A percentile compares a stretch with the other conserved stretches of the same genome.
These are phyloP conservation scores for Cyanodermella asteris DNA, from an alignment of 2,329 filamentous ascomycete species.

Conservation along the genomic window DNA sequence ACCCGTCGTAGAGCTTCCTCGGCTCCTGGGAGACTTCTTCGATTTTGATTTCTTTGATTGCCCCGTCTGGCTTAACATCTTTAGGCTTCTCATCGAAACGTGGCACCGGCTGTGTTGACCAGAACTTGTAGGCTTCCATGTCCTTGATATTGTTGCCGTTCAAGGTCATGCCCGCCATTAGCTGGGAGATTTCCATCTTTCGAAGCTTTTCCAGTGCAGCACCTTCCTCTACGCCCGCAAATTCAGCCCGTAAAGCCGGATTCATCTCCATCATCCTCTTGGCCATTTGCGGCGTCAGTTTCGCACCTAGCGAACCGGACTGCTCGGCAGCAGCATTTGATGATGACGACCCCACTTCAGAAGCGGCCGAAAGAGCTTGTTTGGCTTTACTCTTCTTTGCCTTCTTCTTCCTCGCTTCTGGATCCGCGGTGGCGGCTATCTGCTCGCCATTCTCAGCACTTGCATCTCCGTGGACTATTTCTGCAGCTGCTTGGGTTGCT, in stretches of 20 bases:
- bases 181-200: conserved; percentile 24
- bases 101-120: conserved; percentile 89
- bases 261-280: conserved; percentile 24
- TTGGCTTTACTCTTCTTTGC: conserved; percentile 18
- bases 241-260: conserved; percentile 46
- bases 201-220: conserved; percentile 27
- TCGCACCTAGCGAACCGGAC: too few species aligned
- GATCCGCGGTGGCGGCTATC: conserved; percentile 11
- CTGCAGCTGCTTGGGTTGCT: too few species aligned
- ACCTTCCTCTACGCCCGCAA: conserved; percentile 49
- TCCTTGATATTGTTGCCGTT: conserved; percentile 81
- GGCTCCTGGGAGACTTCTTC: conserved; percentile 63
- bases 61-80: conserved; percentile 42
- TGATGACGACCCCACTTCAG: conserved; percentile 7
- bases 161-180: conserved; percentile 33
- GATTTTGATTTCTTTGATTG: conserved; percentile 58
- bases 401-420: conserved; percentile 37
- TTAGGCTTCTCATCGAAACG: conserved; percentile 43
- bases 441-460: too few species aligned
- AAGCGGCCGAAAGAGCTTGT: conserved; percentile 4
- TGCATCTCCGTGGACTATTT: too few species aligned
- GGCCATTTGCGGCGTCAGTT: conserved; percentile 9
- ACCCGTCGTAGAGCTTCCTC: conserved; percentile 53
- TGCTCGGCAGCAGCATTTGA: conserved; percentile 7
- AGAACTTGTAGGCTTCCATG: conserved; percentile 96